phyloP scores from a whole-genome alignment of 2,329 filamentous ascomycete genomes.

The Aspergillus ibericus region DNA sequence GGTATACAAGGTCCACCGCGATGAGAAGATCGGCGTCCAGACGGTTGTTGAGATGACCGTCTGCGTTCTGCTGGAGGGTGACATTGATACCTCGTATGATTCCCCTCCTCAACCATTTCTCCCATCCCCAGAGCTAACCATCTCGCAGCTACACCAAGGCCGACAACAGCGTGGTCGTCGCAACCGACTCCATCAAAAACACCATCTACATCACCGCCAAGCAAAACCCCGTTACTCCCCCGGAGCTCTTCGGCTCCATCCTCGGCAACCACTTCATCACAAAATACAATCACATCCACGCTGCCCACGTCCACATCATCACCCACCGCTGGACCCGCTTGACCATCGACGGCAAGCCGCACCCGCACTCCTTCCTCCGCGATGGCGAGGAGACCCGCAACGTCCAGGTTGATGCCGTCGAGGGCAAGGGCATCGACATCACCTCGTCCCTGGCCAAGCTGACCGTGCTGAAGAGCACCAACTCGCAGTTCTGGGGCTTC shows the following conservation, averaged over 20 bases:
- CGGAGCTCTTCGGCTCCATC: conserved; percentile 85
- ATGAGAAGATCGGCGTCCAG: conserved; percentile 74
- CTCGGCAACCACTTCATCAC: conserved; percentile 86
- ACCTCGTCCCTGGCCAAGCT: conserved; percentile 77
- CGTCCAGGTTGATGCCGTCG: conserved; percentile 70
- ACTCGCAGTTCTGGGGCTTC: conserved; percentile 93
- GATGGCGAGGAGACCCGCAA: conserved; percentile 86
- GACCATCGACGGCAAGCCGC: conserved; percentile 79
- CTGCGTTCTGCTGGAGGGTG: conserved; percentile 86
- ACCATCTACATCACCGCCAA: conserved; percentile 94
- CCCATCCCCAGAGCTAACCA: no score
- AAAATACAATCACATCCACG: conserved; percentile 83
- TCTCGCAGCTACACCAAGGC: conserved; percentile 77
- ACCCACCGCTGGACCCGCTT: conserved; percentile 93
- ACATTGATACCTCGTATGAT: conserved; percentile 76
- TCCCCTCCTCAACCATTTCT: not conserved
- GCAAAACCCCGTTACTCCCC: conserved; percentile 85
- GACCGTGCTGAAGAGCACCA: conserved; percentile 92
- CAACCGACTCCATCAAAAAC: conserved; percentile 98
- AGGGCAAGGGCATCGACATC: conserved; percentile 70
- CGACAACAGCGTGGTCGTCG: conserved; percentile 93
- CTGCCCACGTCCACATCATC: conserved; percentile 75
- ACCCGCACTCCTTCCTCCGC: conserved; percentile 92
- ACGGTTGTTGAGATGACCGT: conserved; percentile 94
- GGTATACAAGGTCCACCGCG: conserved; percentile 87